Percentiles rank a stretch among this genome's conserved stretches.
phyloP scores from a whole-genome alignment of 305 asterid species.

The Fraxinus xanthoxyloides region DNA sequence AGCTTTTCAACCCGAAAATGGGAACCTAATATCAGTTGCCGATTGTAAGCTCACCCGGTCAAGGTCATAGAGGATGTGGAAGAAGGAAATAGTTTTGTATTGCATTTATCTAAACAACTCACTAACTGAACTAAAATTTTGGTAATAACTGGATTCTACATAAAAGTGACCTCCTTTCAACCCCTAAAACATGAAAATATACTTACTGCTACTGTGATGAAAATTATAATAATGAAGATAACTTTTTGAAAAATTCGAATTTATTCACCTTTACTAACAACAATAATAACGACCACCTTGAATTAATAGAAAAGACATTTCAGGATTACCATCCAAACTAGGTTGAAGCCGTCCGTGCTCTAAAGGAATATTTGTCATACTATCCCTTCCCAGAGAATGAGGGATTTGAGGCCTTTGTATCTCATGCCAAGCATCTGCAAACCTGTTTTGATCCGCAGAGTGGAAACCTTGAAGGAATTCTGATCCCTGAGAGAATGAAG shows the following conservation, averaged over 20 bases:
- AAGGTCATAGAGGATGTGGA: constrained; percentile 16
- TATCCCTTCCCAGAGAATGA: constrained; percentile 40
- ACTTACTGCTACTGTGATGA: not conserved
- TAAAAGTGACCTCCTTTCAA: not conserved
- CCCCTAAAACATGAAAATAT: constrained; percentile 2
- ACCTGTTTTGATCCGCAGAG: constrained; percentile 65
- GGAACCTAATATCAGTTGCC: not conserved
- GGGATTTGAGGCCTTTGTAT: constrained; percentile 76
- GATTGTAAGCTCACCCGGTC: not conserved
- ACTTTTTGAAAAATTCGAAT: not conserved
- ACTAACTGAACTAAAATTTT: not conserved
- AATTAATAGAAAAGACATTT: constrained; percentile 9
- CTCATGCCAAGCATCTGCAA: constrained; percentile 92
- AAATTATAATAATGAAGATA: not conserved
- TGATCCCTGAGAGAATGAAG: constrained; percentile 55
- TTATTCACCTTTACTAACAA: not conserved
- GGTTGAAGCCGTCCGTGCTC: constrained; percentile 56
- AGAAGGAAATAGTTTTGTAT: constrained; percentile 6
- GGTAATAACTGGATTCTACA: not conserved
- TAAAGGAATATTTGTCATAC: constrained; percentile 41
- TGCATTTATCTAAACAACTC: not conserved
- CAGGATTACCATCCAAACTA: constrained; percentile 62
- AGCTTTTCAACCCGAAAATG: not conserved
- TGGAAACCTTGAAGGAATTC: constrained; percentile 81
- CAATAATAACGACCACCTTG: constrained; percentile 7